Percentiles rank a stretch among this genome's conserved stretches.
Conservation (phyloP, 192 early-diverging fungal species). For the Backusella psychrophila region DNA sequence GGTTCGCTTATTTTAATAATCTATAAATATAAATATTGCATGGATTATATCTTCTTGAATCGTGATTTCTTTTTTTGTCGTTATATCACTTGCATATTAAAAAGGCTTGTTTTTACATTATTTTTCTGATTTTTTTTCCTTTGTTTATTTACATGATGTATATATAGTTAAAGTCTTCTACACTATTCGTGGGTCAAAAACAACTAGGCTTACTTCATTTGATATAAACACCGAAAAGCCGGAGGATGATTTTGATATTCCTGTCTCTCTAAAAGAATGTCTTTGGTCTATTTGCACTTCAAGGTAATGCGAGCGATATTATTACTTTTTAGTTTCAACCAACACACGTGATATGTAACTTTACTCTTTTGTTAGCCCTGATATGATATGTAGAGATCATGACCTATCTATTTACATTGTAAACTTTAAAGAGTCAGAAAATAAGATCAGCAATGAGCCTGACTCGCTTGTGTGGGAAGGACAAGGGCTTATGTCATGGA, state of each 20-base stretch:
- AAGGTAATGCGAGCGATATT: slow-evolving; percentile 23
- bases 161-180: slow-evolving; percentile 36
- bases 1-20: slow-evolving; percentile 8
- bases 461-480: slow-evolving; percentile 34
- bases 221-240: background rate
- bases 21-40: slow-evolving; percentile 4
- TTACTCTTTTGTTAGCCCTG: slow-evolving; percentile 26
- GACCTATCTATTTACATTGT: slow-evolving; percentile 35
- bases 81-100: slow-evolving; percentile 4
- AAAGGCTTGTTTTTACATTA: background rate
- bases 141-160: background rate
- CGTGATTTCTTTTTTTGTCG: background rate
- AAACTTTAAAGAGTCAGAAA: slow-evolving; percentile 26
- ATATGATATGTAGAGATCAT: slow-evolving; percentile 33
- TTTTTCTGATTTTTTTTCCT: background rate
- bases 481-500: slow-evolving; percentile 36
- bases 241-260: background rate
- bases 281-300: slow-evolving; percentile 33
- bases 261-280: slow-evolving; percentile 27
- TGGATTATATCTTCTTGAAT: background rate
- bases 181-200: slow-evolving; percentile 17
- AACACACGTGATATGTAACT: slow-evolving; percentile 16
- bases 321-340: background rate
- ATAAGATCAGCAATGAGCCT: background rate
- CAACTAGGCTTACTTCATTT: slow-evolving; percentile 29